Evolutionary conservation across 106 monocot species (phyloP), one percentile per base, ranked within the genome.

Genomic region (Xerophyta viscosa): DNA sequence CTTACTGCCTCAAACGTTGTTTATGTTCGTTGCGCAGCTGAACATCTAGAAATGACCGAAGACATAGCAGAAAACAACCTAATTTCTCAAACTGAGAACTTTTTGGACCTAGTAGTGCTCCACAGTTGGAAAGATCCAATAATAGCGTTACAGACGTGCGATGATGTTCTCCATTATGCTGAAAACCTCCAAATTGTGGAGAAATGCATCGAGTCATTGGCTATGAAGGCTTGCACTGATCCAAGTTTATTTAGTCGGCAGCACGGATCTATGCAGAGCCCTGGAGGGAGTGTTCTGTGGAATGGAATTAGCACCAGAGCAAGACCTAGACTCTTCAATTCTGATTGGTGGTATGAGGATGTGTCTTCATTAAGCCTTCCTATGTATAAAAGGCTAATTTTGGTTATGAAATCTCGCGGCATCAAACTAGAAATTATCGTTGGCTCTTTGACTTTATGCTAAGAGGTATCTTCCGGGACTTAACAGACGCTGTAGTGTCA

Each of bases 291-390:
- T 26, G 24, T 57, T 3, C 23, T 57, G 25, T 57, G 57, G 57
- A 57, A 57, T 41, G 57, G 57, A 12, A 57, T 57, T 12, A 57
- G 57, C 24, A 57, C 57, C 15, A 23, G 57, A 57, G 57, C 57
- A 37, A 41, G 57, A 26, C 57, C 57, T 13, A 42, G 39, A n/a
- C 31, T 25, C 33, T 57, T 17, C 29, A 57, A 33, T 57, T 41
- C 57, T 41, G 57, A 57, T 57, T 57, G 57, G 57, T 57, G 57
- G 57, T 57, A 57, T 26, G 57, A 41, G 24, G 57, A 57, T 25
- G 57, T 57, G 15, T 57, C 57, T 20, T 41, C 41, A 18, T 41
- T 42, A 41, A 54, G 54, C 33, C 33, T 54, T 54, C 54, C 54
- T 21, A 18, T 54, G 54, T 54, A 36, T 37, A 60, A 46, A 20